Evolutionary conservation across 129 eudicot genomes (phyloP), one percentile per base, ranked within the genome.

Genomic region (Gnaphalium uliginosum): DNA sequence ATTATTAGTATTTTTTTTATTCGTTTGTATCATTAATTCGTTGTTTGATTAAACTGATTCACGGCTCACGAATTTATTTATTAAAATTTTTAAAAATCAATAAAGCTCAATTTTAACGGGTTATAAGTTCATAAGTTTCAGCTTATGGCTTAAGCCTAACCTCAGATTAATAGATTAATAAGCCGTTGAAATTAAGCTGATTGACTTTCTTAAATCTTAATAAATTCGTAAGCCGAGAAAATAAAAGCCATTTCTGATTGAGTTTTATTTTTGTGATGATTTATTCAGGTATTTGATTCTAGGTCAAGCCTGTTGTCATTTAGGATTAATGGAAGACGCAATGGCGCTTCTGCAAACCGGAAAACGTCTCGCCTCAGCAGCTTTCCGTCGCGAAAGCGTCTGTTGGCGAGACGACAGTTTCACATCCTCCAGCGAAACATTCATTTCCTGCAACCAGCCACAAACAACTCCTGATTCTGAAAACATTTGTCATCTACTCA

Each of bases 291-390:
- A 93, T 79, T 74, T 87, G 77, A 89, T 93, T 23, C 79, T 93
- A 26, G 96, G 98, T 5, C 88, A 93, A 83, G 98, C 98, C 13
- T 93, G 98, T 81, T 81, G 95, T 80, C 98, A 90, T 72, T 66
- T 93, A 65, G 98, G 98, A 7, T 66, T 93, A 70, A 85, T 93
- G 96, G 98, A 90, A 76, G 96, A 93, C 37, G 98, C 91, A 2
- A 79, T 93, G 89, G 89, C 88, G 4, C 92, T 93, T 76, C 92
- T 93, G 53, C 98, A 93, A 68, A 87, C 90, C 65, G 92, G 96
- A 17, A 93, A 90, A 76, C 98, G 96, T 74, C 86, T 93, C 30
- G 98, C 96, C 56, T 81, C 96, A 22, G 96, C 90, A 1, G 96
- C 92, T 9, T 88, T 81, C 71, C 96, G 96, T 67, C 96, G 96